Evolutionary conservation across 208 protist species (phyloP).

Genomic region (Endotrypanum monterogeii): DNA sequence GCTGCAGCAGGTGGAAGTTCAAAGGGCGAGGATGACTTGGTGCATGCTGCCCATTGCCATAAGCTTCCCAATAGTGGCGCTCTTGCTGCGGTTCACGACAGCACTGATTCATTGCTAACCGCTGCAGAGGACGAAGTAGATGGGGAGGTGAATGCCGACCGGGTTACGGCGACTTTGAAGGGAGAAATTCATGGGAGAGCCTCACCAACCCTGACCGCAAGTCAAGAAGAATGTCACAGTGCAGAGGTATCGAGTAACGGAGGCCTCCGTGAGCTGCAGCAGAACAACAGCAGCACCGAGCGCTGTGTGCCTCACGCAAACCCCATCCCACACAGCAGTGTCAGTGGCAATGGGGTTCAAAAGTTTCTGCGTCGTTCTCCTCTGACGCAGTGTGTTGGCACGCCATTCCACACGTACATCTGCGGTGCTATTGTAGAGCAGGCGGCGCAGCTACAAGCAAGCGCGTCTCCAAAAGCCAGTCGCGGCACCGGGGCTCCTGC

Average conservation of each 20-base stretch:
- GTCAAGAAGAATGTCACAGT: not conserved
- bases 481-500: not conserved
- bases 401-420: constrained; percentile 29
- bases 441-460: constrained; percentile 26
- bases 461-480: not conserved
- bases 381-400: constrained; percentile 16
- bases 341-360: constrained; percentile 4
- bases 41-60: not conserved
- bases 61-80: not conserved
- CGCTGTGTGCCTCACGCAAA: constrained; percentile 1
- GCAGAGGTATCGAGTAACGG: not conserved
- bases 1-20: not conserved
- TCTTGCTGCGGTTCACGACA: not conserved
- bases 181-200: not conserved
- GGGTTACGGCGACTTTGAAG: not conserved
- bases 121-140: not conserved
- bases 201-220: not conserved
- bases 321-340: constrained; percentile 6
- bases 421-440: constrained; percentile 31
- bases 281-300: constrained; percentile 10
- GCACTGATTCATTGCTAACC: constrained; percentile 1
- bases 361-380: constrained; percentile 31
- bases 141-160: not conserved
- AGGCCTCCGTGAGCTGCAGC: constrained; percentile 3
- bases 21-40: not conserved